Conservation (phyloP, 2,329 filamentous ascomycete genomes). For the Aspergillus sp. region DNA sequence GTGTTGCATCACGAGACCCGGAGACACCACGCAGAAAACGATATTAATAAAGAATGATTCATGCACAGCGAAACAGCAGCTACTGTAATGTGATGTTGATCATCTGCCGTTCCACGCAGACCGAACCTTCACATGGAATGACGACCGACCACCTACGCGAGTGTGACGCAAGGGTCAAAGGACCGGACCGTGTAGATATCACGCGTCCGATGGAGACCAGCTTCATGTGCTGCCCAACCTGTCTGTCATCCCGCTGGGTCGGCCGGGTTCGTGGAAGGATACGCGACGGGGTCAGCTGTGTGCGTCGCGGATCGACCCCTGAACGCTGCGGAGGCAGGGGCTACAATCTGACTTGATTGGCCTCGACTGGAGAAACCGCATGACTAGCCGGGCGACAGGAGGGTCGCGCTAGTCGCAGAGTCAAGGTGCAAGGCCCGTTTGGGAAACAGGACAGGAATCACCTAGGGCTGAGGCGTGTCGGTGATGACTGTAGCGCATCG, state of each 20-base stretch:
- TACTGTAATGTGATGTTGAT: conserved; percentile 13
- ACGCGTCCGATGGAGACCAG: conserved; percentile 1
- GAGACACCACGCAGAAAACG: neutral
- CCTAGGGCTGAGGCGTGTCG: neutral
- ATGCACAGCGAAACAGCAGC: neutral
- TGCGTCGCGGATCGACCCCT: neutral
- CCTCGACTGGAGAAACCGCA: neutral
- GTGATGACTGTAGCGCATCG: neutral
- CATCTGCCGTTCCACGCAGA: conserved; percentile 8
- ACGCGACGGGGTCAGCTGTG: neutral
- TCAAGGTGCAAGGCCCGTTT: conserved; percentile 4
- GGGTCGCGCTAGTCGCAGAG: neutral
- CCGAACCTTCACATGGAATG: conserved; percentile 1
- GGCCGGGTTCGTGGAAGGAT: neutral
- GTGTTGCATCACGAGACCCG: too few species aligned
- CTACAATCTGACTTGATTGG: conserved; percentile 4
- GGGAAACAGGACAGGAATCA: conserved; percentile 1
- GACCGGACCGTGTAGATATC: neutral
- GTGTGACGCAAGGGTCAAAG: conserved; percentile 13
- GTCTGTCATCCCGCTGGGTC: neutral
- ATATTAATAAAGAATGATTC: neutral
- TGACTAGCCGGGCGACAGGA: neutral
- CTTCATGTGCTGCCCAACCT: conserved; percentile 1
- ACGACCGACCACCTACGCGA: neutral
- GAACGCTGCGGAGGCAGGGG: neutral